Evolutionary conservation across 768 basidiomycete genomes (phyloP), one percentile per base, ranked within the genome.

Genomic region (Tulasnella sp.): DNA sequence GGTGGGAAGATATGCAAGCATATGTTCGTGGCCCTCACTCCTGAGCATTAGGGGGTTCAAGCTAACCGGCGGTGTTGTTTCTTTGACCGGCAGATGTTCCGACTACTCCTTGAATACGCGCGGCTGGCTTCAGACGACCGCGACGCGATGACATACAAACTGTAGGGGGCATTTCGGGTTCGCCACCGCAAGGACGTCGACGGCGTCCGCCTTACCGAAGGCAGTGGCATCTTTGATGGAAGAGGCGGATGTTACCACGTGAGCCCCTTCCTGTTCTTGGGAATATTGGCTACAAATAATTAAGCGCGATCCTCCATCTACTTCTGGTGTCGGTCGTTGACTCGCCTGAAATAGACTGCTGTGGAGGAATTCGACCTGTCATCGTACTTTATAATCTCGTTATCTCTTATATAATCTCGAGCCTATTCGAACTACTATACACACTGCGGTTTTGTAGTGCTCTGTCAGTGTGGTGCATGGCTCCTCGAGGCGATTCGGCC

Each of bases 1-100:
- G 85, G 52, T 82, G 82, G 72, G 84, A 84, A 78, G 84, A 85
- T 81, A 83, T 85, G 83, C 79, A 85, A 12, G 82, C 83, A 34
- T 85, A 85, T 78, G 71, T 73, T 83, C 58, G 84, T 83, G 19
- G 76, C 24, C 48, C 34, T 18, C 31, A 19, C 24, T 74, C 44
- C 44, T 14, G 19, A 44, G 39, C 39, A n/a, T 2, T 42, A 24
- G 16, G 39, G 3, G 14, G 21, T 42, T 21, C 52, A 39, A 18
- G 31, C 39, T 68, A 2, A 68, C 31, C 31, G 27, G 62, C 62
- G 62, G 62, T 1, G 27, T 46, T 39, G 24, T 44, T 68, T 21
- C 16, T n/a, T 24, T 77, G 44, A 73, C 40, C 71, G 18, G 24
- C 21, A 74, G 40, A 52, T 52, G 48, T 82, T 52, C 77, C 82